Evolutionary conservation across 495 filamentous ascomycete genomes (phyloP), one percentile per base, ranked within the genome.

Genomic region (Penicillium coffeae): DNA sequence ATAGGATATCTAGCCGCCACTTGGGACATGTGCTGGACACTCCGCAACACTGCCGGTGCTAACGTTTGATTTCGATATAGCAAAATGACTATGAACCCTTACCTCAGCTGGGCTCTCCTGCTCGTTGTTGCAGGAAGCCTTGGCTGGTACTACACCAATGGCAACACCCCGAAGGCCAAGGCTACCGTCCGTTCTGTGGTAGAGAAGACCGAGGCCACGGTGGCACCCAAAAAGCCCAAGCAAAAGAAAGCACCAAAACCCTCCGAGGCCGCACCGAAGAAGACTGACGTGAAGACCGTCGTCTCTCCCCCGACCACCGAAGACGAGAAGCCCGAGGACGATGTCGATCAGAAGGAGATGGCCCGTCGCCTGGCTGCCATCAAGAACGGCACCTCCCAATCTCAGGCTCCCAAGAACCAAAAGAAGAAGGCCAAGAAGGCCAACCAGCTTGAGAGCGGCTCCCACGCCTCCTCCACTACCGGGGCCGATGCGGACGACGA

Each of bases 401-500:
- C 56, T 16, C 45, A 82, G 39, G 70, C 70, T 30, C 67, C 72
- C 55, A 73, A 71, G 62, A 48, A 70, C 73, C 65, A 81, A 77
- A 73, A 80, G 73, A 80, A 82, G 60, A 80, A 84, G 60, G 77
- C 80, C 59, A 75, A 77, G 51, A 81, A 81, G 53, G 50, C 43
- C 13, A 50, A 57, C 38, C 58, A 64, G 52, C 62, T 62, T 18
- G 69, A 66, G 40, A 59, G 50, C 38, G 57, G 48, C 33, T 75
- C 74, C 5, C 65, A 65, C 51, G 64, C 77, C 3, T 88, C 86
- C 6, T 95, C 89, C 2, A 87, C 86, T 16, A 80, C 84, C 33
- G 88, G 84, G 15, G 86, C 75, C 7, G 89, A 95, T 66, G 89
- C 84, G 13, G 89, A 93, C 63, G 90, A 89, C 60, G 87, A 90